phyloP scores from a whole-genome alignment of 768 basidiomycete genomes.

The Suillus lakei region DNA sequence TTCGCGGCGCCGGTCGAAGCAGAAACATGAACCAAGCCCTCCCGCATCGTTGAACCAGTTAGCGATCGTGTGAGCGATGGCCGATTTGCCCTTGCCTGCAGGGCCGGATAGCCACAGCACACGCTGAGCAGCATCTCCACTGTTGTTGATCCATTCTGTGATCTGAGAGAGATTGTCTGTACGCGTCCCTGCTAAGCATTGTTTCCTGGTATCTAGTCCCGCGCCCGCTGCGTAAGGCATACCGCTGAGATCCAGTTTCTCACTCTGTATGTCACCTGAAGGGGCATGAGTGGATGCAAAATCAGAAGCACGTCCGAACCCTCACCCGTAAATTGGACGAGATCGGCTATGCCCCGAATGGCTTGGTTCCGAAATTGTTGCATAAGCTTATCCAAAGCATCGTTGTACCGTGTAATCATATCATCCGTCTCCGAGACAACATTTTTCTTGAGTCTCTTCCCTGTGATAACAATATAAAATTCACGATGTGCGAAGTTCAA shows the following conservation, averaged over 20 bases:
- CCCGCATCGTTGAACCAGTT: conserved; percentile 12
- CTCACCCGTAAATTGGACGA: background rate
- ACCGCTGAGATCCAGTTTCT: conserved; percentile 2
- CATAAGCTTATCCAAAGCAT: conserved; percentile 1
- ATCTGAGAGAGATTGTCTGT: conserved; percentile 18
- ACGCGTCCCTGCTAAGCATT: conserved; percentile 22
- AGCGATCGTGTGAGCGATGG: conserved; percentile 27
- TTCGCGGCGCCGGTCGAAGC: conserved; percentile 15
- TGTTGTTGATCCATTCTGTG: conserved; percentile 17
- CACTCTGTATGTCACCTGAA: background rate
- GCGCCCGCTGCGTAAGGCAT: conserved; percentile 9
- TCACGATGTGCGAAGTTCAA: background rate
- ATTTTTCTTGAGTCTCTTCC: conserved; percentile 3
- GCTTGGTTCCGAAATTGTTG: conserved; percentile 4
- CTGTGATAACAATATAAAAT: background rate
- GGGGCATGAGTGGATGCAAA: background rate
- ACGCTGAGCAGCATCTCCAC: background rate
- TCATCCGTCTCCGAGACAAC: background rate
- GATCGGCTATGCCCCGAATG: background rate
- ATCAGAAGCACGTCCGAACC: background rate
- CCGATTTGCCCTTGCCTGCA: conserved; percentile 35
- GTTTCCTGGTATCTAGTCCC: conserved; percentile 2
- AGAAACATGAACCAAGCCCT: conserved; percentile 24
- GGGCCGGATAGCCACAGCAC: conserved; percentile 20
- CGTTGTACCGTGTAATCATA: background rate